phyloP scores from a whole-genome alignment of 768 basidiomycete species.

The Mycena haematopus region DNA sequence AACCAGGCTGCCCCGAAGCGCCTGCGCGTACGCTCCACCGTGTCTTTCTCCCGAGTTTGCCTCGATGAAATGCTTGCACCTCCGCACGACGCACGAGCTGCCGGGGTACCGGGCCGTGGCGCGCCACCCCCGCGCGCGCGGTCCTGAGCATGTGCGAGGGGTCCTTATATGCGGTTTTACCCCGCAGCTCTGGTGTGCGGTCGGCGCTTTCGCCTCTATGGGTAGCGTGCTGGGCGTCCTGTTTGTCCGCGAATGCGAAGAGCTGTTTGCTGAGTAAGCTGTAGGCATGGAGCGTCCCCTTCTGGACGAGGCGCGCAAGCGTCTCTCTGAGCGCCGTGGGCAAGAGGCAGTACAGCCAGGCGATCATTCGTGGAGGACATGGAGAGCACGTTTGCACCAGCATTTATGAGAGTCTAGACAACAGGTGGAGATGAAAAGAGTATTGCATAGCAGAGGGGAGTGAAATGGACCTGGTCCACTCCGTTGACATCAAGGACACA shows the following conservation, averaged over 20 bases:
- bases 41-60: not conserved
- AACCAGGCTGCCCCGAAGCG: constrained; percentile 7
- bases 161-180: not conserved
- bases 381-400: constrained; percentile 52
- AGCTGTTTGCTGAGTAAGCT: not conserved
- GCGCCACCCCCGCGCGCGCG: not conserved
- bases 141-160: not conserved
- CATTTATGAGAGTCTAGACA: constrained; percentile 43
- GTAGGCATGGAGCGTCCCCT: not conserved
- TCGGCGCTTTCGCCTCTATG: too few species aligned
- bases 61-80: not conserved
- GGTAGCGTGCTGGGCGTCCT: not conserved
- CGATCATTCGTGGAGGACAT: constrained; percentile 37
- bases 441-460: constrained; percentile 58
- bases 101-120: not conserved
- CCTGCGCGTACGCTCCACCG: not conserved
- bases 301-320: not conserved
- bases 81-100: constrained; percentile 7
- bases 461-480: constrained; percentile 62
- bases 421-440: constrained; percentile 47
- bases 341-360: constrained; percentile 41
- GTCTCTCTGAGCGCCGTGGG: constrained; percentile 32
- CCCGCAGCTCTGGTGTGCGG: not conserved
- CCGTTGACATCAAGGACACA: constrained; percentile 57
- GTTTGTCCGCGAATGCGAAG: not conserved